phyloP scores from a whole-genome alignment of 306 rosid genomes.

The Potentilla sterilis region DNA sequence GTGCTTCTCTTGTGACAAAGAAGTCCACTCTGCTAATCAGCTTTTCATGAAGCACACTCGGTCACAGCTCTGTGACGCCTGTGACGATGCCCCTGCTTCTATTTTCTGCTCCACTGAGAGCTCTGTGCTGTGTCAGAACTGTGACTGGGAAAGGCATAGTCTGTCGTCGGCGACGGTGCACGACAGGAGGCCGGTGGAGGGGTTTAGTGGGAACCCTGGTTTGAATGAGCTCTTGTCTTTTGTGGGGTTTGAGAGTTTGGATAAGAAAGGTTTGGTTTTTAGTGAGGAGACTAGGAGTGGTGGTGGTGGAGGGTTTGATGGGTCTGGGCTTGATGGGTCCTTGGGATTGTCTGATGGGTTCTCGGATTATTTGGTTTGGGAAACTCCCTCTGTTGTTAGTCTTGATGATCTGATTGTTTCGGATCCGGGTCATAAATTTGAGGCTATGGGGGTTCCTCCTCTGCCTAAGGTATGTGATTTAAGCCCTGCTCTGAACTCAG shows the following conservation, averaged over 20 bases:
- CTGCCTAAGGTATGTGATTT: slow-evolving; percentile 56
- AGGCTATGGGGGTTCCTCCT: slow-evolving; percentile 83
- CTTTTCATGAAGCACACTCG: slow-evolving; percentile 87
- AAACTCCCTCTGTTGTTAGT: slow-evolving; percentile 58
- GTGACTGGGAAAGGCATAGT: slow-evolving; percentile 81
- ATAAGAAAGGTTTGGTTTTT: slow-evolving; percentile 48
- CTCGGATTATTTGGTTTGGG: slow-evolving; percentile 61
- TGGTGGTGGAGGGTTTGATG: slow-evolving; percentile 30
- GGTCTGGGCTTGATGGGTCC: slow-evolving; percentile 25
- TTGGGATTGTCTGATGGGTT: slow-evolving; percentile 32
- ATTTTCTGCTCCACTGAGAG: slow-evolving; percentile 72
- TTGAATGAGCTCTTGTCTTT: slow-evolving; percentile 47
- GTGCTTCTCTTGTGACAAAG: slow-evolving; percentile 76
- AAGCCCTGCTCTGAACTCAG: background rate
- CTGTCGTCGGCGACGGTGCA: slow-evolving; percentile 41
- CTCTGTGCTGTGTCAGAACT: slow-evolving; percentile 77
- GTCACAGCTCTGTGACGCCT: slow-evolving; percentile 62
- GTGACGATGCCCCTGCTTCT: slow-evolving; percentile 67
- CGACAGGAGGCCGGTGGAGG: slow-evolving; percentile 71
- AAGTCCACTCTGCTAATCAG: slow-evolving; percentile 76
- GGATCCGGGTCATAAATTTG: slow-evolving; percentile 48
- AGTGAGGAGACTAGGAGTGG: slow-evolving; percentile 16
- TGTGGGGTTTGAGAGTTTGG: slow-evolving; percentile 58
- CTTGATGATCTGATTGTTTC: slow-evolving; percentile 68
- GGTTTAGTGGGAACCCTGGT: slow-evolving; percentile 67